A percentile compares a stretch with the other conserved stretches of the same genome.
phyloP scores from a whole-genome alignment of 352 stramenopile genomes.

The Phytophthora agathidicida region DNA sequence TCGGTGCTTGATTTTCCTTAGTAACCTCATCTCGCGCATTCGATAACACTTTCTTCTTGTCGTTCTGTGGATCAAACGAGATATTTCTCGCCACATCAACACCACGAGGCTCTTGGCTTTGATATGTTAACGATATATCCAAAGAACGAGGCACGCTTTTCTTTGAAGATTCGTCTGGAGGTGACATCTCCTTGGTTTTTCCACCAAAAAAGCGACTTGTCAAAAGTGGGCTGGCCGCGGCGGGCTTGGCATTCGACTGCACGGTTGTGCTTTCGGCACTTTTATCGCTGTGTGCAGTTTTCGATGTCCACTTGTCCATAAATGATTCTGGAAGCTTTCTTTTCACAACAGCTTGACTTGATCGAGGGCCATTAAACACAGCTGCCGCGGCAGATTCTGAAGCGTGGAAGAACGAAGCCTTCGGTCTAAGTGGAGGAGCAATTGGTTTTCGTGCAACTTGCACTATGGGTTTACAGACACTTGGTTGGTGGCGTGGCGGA shows the following conservation, averaged over 20 bases:
- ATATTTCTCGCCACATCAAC: slow-evolving; percentile 58
- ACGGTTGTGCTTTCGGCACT: not conserved
- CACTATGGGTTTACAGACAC: not conserved
- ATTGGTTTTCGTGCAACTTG: not conserved
- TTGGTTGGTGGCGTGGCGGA: slow-evolving; percentile 4
- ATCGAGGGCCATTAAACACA: slow-evolving; percentile 24
- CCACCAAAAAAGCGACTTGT: slow-evolving; percentile 57
- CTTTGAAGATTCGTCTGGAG: slow-evolving; percentile 33
- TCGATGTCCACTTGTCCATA: slow-evolving; percentile 27
- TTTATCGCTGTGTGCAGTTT: slow-evolving; percentile 1
- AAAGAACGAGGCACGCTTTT: slow-evolving; percentile 15
- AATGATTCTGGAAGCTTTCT: slow-evolving; percentile 34
- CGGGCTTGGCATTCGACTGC: not conserved
- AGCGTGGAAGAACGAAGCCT: slow-evolving; percentile 32
- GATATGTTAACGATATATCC: slow-evolving; percentile 31
- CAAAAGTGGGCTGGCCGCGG: slow-evolving; percentile 16
- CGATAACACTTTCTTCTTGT: slow-evolving; percentile 15
- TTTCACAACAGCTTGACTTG: slow-evolving; percentile 8
- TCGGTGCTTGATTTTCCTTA: slow-evolving; percentile 58
- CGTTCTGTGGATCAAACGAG: slow-evolving; percentile 57
- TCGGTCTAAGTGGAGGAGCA: slow-evolving; percentile 5
- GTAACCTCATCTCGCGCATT: slow-evolving; percentile 2
- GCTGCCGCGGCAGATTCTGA: slow-evolving; percentile 20
- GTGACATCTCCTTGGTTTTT: slow-evolving; percentile 35
- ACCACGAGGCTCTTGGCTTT: slow-evolving; percentile 61